Evolutionary conservation across 2,329 filamentous ascomycete species (phyloP).

Genomic region (Davidsoniella neocaledoniae): DNA sequence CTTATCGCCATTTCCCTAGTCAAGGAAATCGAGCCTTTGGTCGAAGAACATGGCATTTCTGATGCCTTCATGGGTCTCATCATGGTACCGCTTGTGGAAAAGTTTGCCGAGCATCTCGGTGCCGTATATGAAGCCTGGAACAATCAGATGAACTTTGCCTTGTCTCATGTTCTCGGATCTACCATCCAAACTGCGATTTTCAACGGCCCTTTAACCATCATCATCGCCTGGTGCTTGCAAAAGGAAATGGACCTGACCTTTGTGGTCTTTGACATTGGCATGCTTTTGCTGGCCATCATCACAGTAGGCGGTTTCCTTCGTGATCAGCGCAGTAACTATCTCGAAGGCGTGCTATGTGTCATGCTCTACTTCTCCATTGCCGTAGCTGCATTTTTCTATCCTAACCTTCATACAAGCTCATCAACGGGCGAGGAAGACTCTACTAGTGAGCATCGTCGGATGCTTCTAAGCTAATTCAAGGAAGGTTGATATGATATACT

Average conservation of each 20-base stretch:
- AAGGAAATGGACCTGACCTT: conserved; percentile 67
- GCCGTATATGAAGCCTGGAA: conserved; percentile 75
- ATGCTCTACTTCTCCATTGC: conserved; percentile 46
- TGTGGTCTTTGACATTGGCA: conserved; percentile 68
- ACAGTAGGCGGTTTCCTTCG: conserved; percentile 76
- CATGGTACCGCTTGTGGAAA: conserved; percentile 67
- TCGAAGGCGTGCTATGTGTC: conserved; percentile 71
- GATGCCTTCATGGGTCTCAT: conserved; percentile 52
- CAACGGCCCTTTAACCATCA: conserved; percentile 67
- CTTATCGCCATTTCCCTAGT: conserved; percentile 61
- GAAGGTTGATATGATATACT: not conserved
- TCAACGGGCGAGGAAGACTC: not conserved
- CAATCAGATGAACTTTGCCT: conserved; percentile 68
- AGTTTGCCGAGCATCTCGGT: conserved; percentile 71
- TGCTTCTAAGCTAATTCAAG: not conserved
- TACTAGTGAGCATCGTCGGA: not conserved
- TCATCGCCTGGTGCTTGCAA: conserved; percentile 65
- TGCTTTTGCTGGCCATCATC: conserved; percentile 69
- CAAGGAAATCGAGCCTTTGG: conserved; percentile 47
- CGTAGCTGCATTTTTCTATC: conserved; percentile 40
- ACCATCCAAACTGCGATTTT: conserved; percentile 81
- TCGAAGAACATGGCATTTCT: conserved; percentile 27
- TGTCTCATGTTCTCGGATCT: conserved; percentile 71
- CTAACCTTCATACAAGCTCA: conserved; percentile 21
- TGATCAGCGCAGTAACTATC: conserved; percentile 78